Percentiles rank a stretch among this genome's conserved stretches.
phyloP scores from a whole-genome alignment of 2,329 filamentous ascomycete genomes.

The Fusarium haematococcum region DNA sequence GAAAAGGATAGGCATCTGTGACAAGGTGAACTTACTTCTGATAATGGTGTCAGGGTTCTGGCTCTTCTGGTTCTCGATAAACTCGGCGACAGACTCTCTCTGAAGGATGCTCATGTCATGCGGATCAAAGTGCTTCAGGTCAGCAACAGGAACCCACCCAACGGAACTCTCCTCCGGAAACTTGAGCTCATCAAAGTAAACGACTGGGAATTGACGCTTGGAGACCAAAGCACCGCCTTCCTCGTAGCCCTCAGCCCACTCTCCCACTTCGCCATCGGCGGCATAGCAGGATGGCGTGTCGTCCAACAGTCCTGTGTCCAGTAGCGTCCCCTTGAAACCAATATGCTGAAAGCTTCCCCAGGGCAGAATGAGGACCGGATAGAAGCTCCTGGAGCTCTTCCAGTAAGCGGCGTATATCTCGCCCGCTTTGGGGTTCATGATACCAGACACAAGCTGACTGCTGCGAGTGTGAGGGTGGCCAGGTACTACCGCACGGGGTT shows the following conservation, averaged over 20 bases:
- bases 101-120: not conserved
- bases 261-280: not conserved
- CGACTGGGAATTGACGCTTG: constrained; percentile 5
- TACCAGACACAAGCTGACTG: not conserved
- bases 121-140: not conserved
- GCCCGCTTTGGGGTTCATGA: constrained; percentile 1
- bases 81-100: not conserved
- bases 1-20: not conserved
- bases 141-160: constrained; percentile 1
- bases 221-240: rapidly evolving
- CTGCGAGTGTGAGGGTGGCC: not conserved
- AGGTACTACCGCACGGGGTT: not conserved
- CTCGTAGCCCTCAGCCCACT: not conserved
- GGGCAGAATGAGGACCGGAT: not conserved
- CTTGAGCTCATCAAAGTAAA: not conserved
- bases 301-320: not conserved
- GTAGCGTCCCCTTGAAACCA: not conserved
- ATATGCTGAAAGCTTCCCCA: not conserved
- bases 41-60: not conserved
- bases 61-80: not conserved
- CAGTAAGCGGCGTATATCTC: constrained; percentile 10
- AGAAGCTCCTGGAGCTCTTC: not conserved
- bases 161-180: not conserved
- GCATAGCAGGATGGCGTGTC: not conserved
- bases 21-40: not conserved